These are phyloP conservation scores for Stagonosporopsis vannaccii DNA, from an alignment of 2,329 filamentous ascomycete genomes.

Conservation along the genomic window DNA sequence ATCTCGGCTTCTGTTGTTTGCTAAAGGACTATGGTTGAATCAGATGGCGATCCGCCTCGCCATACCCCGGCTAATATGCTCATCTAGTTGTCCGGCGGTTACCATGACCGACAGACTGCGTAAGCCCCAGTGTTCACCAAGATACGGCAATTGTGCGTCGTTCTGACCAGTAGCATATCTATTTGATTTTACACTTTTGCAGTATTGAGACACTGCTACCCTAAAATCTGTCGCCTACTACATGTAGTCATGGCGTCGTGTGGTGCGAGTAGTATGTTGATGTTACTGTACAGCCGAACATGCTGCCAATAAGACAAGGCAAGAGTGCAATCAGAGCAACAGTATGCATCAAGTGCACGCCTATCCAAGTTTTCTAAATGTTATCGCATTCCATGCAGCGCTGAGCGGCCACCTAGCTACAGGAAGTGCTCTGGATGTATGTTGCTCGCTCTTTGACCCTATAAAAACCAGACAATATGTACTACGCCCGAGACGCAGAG, in stretches of 20 bases:
- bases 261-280: not conserved
- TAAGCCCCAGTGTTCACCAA: not conserved
- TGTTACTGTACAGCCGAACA: not conserved
- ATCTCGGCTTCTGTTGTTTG: not conserved
- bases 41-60: not conserved
- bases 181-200: not conserved
- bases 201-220: not conserved
- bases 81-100: not conserved
- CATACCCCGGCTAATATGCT: conserved; percentile 1
- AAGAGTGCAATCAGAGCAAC: not conserved
- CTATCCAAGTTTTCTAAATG: not conserved
- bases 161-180: not conserved
- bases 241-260: not conserved
- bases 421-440: not conserved
- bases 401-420: not conserved
- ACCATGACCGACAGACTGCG: not conserved
- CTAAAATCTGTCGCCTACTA: not conserved
- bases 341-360: not conserved
- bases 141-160: not conserved
- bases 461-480: not conserved
- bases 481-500: not conserved
- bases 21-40: not conserved
- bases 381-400: not conserved
- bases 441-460: not conserved
- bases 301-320: not conserved